Evolutionary conservation across 192 early-diverging fungal genomes (phyloP).

Genomic region (Rhizophagus clarus): DNA sequence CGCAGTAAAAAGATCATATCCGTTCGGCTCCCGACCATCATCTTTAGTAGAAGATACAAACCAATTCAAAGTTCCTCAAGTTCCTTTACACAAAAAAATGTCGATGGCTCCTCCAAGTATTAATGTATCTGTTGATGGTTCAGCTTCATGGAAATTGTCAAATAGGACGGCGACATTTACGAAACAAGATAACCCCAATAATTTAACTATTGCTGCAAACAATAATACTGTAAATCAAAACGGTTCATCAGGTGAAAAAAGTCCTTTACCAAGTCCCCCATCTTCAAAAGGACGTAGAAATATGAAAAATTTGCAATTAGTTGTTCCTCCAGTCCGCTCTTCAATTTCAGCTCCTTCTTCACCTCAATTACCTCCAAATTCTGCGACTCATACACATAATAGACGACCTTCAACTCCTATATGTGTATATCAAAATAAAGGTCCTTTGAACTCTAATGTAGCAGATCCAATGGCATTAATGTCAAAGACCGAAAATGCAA

Average conservation of each 20-base stretch:
- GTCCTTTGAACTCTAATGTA: background rate
- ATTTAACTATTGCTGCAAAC: background rate
- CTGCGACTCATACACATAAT: constrained; percentile 12
- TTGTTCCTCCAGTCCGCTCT: constrained; percentile 28
- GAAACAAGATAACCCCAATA: background rate
- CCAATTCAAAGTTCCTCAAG: constrained; percentile 14
- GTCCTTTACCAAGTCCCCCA: constrained; percentile 22
- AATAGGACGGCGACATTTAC: background rate
- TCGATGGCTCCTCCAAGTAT: constrained; percentile 20
- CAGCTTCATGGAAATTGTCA: background rate
- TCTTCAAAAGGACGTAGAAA: constrained; percentile 11
- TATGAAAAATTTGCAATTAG: constrained; percentile 30
- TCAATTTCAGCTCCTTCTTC: constrained; percentile 27
- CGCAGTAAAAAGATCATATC: constrained; percentile 27
- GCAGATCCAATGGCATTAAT: constrained; percentile 28
- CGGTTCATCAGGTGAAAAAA: background rate
- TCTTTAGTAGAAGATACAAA: constrained; percentile 17
- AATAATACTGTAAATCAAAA: background rate
- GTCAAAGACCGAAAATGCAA: constrained; percentile 28
- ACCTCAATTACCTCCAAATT: constrained; percentile 19
- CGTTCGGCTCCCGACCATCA: constrained; percentile 13
- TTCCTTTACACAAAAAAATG: constrained; percentile 26
- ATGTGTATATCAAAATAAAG: constrained; percentile 24
- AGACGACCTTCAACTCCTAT: constrained; percentile 30
- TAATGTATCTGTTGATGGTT: background rate